These are phyloP conservation scores for Isabelozyma heimii DNA, from an alignment of 805 yeast genomes.

Conservation along the genomic window DNA sequence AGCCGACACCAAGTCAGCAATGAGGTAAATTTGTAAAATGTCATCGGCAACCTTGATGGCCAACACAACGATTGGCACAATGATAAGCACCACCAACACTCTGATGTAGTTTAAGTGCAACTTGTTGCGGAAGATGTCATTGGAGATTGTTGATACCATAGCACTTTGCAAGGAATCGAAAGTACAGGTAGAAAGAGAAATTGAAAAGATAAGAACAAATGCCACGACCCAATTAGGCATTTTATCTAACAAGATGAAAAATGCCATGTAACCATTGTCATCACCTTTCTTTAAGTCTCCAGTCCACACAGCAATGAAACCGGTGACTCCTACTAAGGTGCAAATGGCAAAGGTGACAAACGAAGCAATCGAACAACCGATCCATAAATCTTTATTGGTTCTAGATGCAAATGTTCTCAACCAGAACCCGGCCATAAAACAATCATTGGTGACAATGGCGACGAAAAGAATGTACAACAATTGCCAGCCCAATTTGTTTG, in stretches of 20 bases:
- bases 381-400: slow-evolving; percentile 67
- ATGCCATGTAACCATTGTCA: slow-evolving; percentile 62
- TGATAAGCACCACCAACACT: slow-evolving; percentile 64
- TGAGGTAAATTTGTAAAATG: slow-evolving; percentile 81
- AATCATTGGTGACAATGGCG: slow-evolving; percentile 86
- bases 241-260: slow-evolving; percentile 64
- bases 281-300: slow-evolving; percentile 57
- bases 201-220: slow-evolving; percentile 71
- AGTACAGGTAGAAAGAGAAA: slow-evolving; percentile 79
- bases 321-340: slow-evolving; percentile 76
- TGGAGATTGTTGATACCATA: slow-evolving; percentile 82
- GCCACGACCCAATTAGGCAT: slow-evolving; percentile 89
- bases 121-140: slow-evolving; percentile 84
- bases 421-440: slow-evolving; percentile 93
- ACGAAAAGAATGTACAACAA: slow-evolving; percentile 77
- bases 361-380: slow-evolving; percentile 77
- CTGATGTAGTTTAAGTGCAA: slow-evolving; percentile 66
- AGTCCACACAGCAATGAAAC: slow-evolving; percentile 89
- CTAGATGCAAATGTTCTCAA: slow-evolving; percentile 87
- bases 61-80: slow-evolving; percentile 85
- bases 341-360: slow-evolving; percentile 60
- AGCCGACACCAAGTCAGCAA: slow-evolving; percentile 86
- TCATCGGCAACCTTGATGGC: slow-evolving; percentile 80
- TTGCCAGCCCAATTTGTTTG: slow-evolving; percentile 83
- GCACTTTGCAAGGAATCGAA: slow-evolving; percentile 89